Evolutionary conservation across 129 eudicot species (phyloP), one percentile per base, ranked within the genome.

Genomic region (Rutidosis leptorrhynchoides): DNA sequence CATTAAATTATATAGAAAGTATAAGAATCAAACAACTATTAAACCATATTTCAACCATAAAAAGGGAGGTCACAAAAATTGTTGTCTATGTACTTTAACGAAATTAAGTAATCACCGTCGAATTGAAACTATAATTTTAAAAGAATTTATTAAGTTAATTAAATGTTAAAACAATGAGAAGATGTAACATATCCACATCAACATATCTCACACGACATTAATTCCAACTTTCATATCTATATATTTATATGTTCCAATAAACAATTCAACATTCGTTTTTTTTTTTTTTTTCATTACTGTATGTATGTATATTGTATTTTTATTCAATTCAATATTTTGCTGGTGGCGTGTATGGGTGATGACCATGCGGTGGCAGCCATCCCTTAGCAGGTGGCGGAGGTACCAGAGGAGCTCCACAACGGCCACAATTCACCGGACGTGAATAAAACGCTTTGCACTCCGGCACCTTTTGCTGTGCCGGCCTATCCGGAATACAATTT

Each of bases 401-500:
- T 0, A 85, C 81, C 0, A 82, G 87, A 0, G 88, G 80, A 12
- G 87, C 46, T 16, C 70, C 73, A 62, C 92, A 90, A 49, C 85
- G 83, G 17, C 72, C 76, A 55, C 97, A 84, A 60, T 82, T 77
- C 58, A 83, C 89, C 0, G 89, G 95, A 23, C 75, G 79, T 17
- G 78, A 76, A 74, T 82, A 81, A 69, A 90, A 87, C 2, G 83
- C 82, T 56, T 80, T 78, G 12, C 97, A 90, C 69, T 87, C 88
- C 46, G 57, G 20, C 11, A 35, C 65, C 11, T 80, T 76, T n/a
- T 87, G 67, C 19, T 90, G 97, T 45, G 62, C 58, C 5, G 93
- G 95, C 67, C 89, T 77, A 24, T 15, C 29, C 5, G 83, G 90
- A 14, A 90, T 67, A 64, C 97, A 90, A 64, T 90, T 90, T 68